phyloP scores from a whole-genome alignment of 2,329 filamentous ascomycete genomes.

The Orbilia javanica region DNA sequence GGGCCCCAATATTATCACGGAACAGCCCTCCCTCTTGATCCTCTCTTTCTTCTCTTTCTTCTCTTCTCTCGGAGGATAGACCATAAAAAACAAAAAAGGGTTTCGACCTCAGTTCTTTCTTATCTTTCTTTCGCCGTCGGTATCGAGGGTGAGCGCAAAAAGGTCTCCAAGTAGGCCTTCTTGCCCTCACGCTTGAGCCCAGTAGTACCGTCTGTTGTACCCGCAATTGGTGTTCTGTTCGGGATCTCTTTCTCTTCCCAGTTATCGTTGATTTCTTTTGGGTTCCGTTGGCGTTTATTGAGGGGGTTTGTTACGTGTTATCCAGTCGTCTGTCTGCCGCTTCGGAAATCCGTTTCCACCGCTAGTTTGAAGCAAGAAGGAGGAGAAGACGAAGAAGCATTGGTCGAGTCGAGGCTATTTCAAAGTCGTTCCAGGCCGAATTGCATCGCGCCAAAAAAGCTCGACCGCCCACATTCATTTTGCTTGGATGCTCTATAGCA shows the following conservation, averaged over 20 bases:
- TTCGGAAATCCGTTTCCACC: slow-evolving; percentile 44
- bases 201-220: slow-evolving; percentile 31
- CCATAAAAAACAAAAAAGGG: slow-evolving; percentile 43
- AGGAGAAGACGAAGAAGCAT: neutral
- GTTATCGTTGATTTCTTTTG: slow-evolving; percentile 28
- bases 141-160: slow-evolving; percentile 58
- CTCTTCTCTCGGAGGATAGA: slow-evolving; percentile 43
- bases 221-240: slow-evolving; percentile 51
- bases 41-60: slow-evolving; percentile 33
- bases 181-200: slow-evolving; percentile 56
- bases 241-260: slow-evolving; percentile 51
- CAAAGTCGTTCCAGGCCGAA: slow-evolving; percentile 6
- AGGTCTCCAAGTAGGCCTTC: slow-evolving; percentile 56
- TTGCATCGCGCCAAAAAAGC: slow-evolving; percentile 44
- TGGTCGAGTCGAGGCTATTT: slow-evolving; percentile 22
- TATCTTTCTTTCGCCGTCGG: slow-evolving; percentile 41
- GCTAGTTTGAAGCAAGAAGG: slow-evolving; percentile 1
- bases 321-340: slow-evolving; percentile 39
- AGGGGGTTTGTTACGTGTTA: slow-evolving; percentile 52
- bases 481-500: slow-evolving; percentile 31
- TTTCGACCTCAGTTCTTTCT: slow-evolving; percentile 40
- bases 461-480: slow-evolving; percentile 26
- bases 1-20: slow-evolving; percentile 44
- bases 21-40: slow-evolving; percentile 46
- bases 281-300: slow-evolving; percentile 58